Evolutionary conservation across 2,329 filamentous ascomycete species (phyloP).

Genomic region (Fusarium penzigii): DNA sequence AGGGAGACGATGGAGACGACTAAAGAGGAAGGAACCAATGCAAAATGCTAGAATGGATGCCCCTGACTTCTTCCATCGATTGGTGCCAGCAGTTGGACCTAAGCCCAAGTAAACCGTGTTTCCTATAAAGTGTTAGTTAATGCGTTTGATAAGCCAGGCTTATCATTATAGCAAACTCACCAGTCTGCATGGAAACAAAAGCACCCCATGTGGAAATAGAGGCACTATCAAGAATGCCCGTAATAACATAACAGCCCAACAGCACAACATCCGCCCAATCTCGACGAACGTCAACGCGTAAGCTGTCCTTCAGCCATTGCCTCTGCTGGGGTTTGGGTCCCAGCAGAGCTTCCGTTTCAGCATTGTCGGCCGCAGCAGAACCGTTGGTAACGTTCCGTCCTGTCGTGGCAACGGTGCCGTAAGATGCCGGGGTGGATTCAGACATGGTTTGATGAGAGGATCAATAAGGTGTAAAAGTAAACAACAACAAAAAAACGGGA

Average conservation of each 20-base stretch:
- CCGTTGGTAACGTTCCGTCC: slow-evolving; percentile 7
- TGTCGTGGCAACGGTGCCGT: slow-evolving; percentile 17
- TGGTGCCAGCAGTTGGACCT: slow-evolving; percentile 52
- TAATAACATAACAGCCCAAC: slow-evolving; percentile 73
- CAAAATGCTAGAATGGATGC: slow-evolving; percentile 71
- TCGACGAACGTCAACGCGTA: slow-evolving; percentile 37
- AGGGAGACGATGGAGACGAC: slow-evolving; percentile 63
- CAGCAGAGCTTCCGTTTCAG: slow-evolving; percentile 19
- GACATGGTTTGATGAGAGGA: slow-evolving; percentile 8
- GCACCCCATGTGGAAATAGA: slow-evolving; percentile 76
- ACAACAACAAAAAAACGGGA: too few relatives aligned
- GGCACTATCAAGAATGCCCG: slow-evolving; percentile 74
- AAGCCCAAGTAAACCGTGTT: slow-evolving; percentile 81
- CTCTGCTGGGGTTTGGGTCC: slow-evolving; percentile 13
- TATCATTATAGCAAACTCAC: slow-evolving; percentile 39
- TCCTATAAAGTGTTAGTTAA: slow-evolving; percentile 39
- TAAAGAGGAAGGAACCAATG: slow-evolving; percentile 71
- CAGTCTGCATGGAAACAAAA: slow-evolving; percentile 84
- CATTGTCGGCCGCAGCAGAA: slow-evolving; percentile 1
- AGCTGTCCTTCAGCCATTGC: slow-evolving; percentile 21
- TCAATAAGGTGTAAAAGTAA: too few relatives aligned
- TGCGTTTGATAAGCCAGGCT: neutral
- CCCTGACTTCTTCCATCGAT: slow-evolving; percentile 57
- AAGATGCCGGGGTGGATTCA: slow-evolving; percentile 10
- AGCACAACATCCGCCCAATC: slow-evolving; percentile 68